Evolutionary conservation across 1,139 yeast species (phyloP), one percentile per base, ranked within the genome.

Genomic region (Kodamaea fungicola): DNA sequence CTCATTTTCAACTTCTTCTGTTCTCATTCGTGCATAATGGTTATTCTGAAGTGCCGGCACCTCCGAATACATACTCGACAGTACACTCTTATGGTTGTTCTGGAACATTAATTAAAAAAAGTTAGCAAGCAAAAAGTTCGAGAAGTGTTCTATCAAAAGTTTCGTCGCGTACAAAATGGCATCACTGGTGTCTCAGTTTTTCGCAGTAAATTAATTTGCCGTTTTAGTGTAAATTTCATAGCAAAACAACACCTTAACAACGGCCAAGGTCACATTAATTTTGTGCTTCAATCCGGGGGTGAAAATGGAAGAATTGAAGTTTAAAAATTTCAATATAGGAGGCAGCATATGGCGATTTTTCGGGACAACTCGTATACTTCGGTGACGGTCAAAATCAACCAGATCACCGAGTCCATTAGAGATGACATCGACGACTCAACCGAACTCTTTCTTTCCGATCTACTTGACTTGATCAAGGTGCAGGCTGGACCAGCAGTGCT

Each of bases 321-420:
- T 16, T 16, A 16, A 16, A 16, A 16, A 16, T 16, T 16, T 16
- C 19, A 16, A 16, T 16, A 16, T 16, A 16, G 19, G 19, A 16
- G 19, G 19, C 19, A 16, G 19, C 5, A 16, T 16, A 71, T 71
- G 76, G 71, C 75, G 12, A 57, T 71, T 32, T 71, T 71, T 35
- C 74, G 71, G 35, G 74, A 67, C 32, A 26, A 31, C 22, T 34
- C 33, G 10, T 26, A 31, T 31, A 75, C 84, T 1, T 72, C 80
- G 1, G 72, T 79, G 40, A 76, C 83, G 0, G 74, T 76, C 27
- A 68, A 67, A 33, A 64, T 76, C 44, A 69, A 76, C 45, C 64
- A 65, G 41, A 62, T 75, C 29, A 64, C 73, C 24, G 64, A 55
- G 12, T 60, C 62, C 10, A 47, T 67, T 22, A 57, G 67, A n/a